These are phyloP conservation scores for Teratosphaeriaceae sp. DNA, from an alignment of 2,329 filamentous ascomycete genomes.

Conservation along the genomic window DNA sequence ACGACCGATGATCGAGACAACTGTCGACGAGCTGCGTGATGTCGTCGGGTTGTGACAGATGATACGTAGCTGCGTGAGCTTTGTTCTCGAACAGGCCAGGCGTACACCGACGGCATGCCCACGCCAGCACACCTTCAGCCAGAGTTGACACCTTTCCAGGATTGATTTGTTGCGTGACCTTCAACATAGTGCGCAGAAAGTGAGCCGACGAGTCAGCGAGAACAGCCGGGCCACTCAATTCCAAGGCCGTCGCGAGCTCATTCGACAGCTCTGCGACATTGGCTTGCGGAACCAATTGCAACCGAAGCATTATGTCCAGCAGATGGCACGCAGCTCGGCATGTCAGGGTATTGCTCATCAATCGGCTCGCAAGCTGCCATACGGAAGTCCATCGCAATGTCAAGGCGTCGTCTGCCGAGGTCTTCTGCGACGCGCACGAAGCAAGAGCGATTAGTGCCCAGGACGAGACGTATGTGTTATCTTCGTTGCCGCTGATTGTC, in stretches of 20 bases:
- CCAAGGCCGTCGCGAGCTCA: conserved; percentile 47
- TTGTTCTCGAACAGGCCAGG: conserved; percentile 58
- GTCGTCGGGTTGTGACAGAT: conserved; percentile 57
- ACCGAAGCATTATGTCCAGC: conserved; percentile 60
- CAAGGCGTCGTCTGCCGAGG: conserved; percentile 37
- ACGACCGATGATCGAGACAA: conserved; percentile 53
- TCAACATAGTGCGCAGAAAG: conserved; percentile 64
- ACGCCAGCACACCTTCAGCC: conserved; percentile 67
- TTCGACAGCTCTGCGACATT: conserved; percentile 63
- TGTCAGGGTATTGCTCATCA: conserved; percentile 61
- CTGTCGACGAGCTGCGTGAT: conserved; percentile 62
- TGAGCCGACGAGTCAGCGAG: conserved; percentile 73
- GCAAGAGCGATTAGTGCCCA: conserved; percentile 84
- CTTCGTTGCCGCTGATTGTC: conserved; percentile 46
- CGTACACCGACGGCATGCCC: conserved; percentile 77
- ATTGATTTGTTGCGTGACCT: conserved; percentile 58
- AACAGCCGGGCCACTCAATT: conserved; percentile 71
- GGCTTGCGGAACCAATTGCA: conserved; percentile 60
- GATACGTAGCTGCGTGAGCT: conserved; percentile 58
- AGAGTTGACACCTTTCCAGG: conserved; percentile 62
- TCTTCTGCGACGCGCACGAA: conserved; percentile 45
- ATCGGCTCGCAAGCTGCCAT: conserved; percentile 69
- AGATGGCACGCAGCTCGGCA: conserved; percentile 73
- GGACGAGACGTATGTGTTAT: conserved; percentile 58
- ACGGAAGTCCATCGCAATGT: conserved; percentile 58